Evolutionary conservation across 2,329 filamentous ascomycete genomes (phyloP), one percentile per base, ranked within the genome.

Genomic region (Cercospora nicotianae): DNA sequence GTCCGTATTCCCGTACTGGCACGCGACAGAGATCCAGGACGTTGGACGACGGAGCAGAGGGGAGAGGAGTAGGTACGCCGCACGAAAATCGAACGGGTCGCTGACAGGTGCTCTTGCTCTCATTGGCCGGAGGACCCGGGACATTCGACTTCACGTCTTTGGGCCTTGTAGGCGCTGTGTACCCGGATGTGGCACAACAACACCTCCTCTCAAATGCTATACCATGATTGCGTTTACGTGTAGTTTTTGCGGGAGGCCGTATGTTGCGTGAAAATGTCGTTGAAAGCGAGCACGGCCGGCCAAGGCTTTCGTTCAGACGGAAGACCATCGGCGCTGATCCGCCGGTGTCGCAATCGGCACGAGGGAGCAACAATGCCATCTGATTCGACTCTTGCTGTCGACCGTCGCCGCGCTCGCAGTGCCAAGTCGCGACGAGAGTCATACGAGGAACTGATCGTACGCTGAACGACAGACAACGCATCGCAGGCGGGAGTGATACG

Each of bases 31-130:
- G 48, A 28, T 7, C 20, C 48, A 53, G 13, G 55, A 31, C 31
- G 7, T 58, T 20, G 55, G 55, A 64, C 20, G 39, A 30, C 28
- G 39, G 33, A 45, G 57, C 45, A 10, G 61, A 67, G 7, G 60
- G 31, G 55, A 63, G 53, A 59, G 65, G 28, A 18, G 18, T 10
- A 28, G 48, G 12, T 53, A 23, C 48, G 23, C 48, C 48, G 20
- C n/a, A 64, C 61, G 66, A 67, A 64, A 67, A 64, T 39, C 45
- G 45, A 39, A 48, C 66, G 66, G 66, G 60, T 60, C 20, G 20
- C 51, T 31, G 3, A 20, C n/a, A 55, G 26, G 23, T 63, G 45
- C 16, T 20, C 36, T 51, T 30, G 53, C 26, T 16, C 23, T 13
- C 31, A 65, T 65, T 65, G 63, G 63, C 26, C 26, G 12, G 16